Base-by-base conservation (phyloP, 345 rosid species). In the Citrus glauca region DNA sequence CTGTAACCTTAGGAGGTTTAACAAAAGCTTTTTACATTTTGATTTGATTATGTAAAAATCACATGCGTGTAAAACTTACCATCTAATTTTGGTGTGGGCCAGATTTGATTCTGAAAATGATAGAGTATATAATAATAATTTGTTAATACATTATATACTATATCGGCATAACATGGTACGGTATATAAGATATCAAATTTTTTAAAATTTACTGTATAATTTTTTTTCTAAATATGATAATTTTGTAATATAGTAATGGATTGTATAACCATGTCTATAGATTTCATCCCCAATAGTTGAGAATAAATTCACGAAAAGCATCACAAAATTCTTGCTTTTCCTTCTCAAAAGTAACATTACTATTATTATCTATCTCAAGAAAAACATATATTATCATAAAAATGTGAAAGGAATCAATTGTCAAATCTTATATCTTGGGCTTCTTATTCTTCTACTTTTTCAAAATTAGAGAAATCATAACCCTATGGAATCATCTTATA, bases 261-360 rank as follows among this genome's bases (percentile, higher is more conserved):
- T 14, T 45, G 0, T 30, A 5, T 16, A 6, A 33, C 6, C 66
- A 11, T 20, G 14, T 33, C 14, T 1, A 35, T 35, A 35, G 27
- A 40, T 40, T 48, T 45, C 19, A 2, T 25, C 37, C 9, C 3
- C 45, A 63, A 0, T 9, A 38, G 40, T 45, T 42, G 17, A 64
- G 70, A 63, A 63, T 74, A 74, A 74, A 74, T 42, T 63, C 70
- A 62, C 24, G 1, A 63, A 63, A 24, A 28, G 60, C 10, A 74
- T 42, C 42, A 30, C 57, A 9, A 9, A 53, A 35, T 1, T 25
- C 27, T 72, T 72, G 22, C 6, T 33, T 32, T 56, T 11, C 24
- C 14, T 0, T 72, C 7, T 42, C 37, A 63, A 62, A 74, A 74
- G 59, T 27, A 33, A 59, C 7, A 6, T 27, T 73, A 48, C 32